Evolutionary conservation across 2,329 filamentous ascomycete species (phyloP).

Genomic region (Chrysosporium keratinophilum): DNA sequence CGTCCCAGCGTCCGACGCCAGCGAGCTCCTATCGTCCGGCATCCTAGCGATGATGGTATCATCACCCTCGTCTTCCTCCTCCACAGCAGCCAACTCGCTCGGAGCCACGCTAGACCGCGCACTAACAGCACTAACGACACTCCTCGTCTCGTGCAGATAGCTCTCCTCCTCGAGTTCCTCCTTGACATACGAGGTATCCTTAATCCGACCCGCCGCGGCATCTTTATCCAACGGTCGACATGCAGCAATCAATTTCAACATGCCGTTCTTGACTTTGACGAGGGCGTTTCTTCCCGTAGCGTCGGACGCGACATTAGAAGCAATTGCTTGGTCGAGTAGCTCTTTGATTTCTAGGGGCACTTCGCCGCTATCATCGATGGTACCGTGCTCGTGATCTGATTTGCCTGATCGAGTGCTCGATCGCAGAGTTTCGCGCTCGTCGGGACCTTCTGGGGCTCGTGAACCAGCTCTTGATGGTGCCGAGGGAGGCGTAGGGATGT

Average conservation of each 20-base stretch:
- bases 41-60: slow-evolving; percentile 14
- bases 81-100: slow-evolving; percentile 11
- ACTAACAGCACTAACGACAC: slow-evolving; percentile 2
- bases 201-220: neutral
- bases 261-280: slow-evolving; percentile 37
- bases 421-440: slow-evolving; percentile 50
- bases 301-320: slow-evolving; percentile 34
- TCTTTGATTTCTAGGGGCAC: slow-evolving; percentile 47
- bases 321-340: slow-evolving; percentile 47
- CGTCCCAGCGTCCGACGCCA: slow-evolving; percentile 11
- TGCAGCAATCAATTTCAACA: slow-evolving; percentile 32
- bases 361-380: slow-evolving; percentile 43
- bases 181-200: slow-evolving; percentile 9
- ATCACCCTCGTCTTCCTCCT: slow-evolving; percentile 15
- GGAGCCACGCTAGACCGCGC: slow-evolving; percentile 5
- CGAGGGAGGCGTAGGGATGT: slow-evolving; percentile 57
- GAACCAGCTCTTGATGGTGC: slow-evolving; percentile 47
- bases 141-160: slow-evolving; percentile 1
- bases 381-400: slow-evolving; percentile 33
- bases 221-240: slow-evolving; percentile 2
- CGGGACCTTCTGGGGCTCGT: slow-evolving; percentile 42
- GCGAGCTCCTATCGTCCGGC: slow-evolving; percentile 2
- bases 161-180: slow-evolving; percentile 13
- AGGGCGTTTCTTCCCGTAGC: slow-evolving; percentile 38
- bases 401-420: slow-evolving; percentile 27